Evolutionary conservation across 805 yeast species (phyloP).

Genomic region (Nakazawaea molendinolei): DNA sequence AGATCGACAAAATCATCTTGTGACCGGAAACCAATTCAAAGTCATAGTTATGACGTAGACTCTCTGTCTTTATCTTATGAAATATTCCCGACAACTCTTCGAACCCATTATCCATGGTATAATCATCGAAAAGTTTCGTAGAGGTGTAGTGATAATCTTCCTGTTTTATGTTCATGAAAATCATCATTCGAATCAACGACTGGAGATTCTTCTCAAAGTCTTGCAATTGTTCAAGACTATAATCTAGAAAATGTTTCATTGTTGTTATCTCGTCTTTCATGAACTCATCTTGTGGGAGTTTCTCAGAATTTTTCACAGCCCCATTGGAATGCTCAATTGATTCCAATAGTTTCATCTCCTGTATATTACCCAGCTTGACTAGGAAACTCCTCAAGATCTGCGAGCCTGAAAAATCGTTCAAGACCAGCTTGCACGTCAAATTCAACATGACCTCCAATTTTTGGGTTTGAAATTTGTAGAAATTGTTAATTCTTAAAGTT

Average conservation of each 20-base stretch:
- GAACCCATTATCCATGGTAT: slow-evolving; percentile 13
- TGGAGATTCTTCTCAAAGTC: slow-evolving; percentile 23
- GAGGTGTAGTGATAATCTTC: no score
- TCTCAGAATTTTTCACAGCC: not conserved
- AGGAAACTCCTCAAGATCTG: slow-evolving; percentile 38
- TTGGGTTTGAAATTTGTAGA: slow-evolving; percentile 7
- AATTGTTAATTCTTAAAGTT: slow-evolving; percentile 6
- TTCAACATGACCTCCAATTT: slow-evolving; percentile 1
- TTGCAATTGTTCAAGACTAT: slow-evolving; percentile 36
- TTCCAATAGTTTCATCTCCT: slow-evolving; percentile 17
- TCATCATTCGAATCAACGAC: slow-evolving; percentile 29
- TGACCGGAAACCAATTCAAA: slow-evolving; percentile 1
- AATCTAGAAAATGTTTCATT: slow-evolving; percentile 41
- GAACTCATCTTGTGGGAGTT: slow-evolving; percentile 1
- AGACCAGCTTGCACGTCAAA: not conserved
- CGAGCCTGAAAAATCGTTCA: slow-evolving; percentile 4
- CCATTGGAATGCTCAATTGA: slow-evolving; percentile 2
- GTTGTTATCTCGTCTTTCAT: slow-evolving; percentile 31
- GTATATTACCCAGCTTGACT: slow-evolving; percentile 21
- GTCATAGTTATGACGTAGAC: no score
- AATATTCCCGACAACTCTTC: no score
- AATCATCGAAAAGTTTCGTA: slow-evolving; percentile 5
- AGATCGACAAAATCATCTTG: slow-evolving; percentile 7
- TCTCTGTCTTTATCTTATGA: no score
- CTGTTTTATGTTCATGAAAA: slow-evolving; percentile 27